Conservation (phyloP, 2,329 filamentous ascomycete genomes). For the Neonectria sp. region DNA sequence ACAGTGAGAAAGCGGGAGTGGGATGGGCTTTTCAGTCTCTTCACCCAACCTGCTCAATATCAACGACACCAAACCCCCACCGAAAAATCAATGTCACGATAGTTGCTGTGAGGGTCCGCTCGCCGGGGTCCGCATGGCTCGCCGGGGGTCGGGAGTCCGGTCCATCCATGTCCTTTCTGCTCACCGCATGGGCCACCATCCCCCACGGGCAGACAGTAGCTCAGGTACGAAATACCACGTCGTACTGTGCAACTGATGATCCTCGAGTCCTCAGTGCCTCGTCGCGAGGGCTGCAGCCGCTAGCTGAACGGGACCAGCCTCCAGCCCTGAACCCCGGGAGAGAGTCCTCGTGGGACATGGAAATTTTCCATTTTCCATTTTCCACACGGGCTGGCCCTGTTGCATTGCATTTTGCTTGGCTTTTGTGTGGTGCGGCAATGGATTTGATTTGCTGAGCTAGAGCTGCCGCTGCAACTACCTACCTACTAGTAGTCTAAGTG, state of each 20-base stretch:
- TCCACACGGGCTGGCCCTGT: neutral
- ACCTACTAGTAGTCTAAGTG: neutral
- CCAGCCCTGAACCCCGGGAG: neutral
- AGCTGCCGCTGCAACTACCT: neutral
- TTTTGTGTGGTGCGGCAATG: neutral
- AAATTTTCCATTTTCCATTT: conserved; percentile 20
- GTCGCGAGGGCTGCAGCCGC: conserved; percentile 15
- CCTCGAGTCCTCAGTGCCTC: neutral
- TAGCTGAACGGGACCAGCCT: conserved; percentile 2
- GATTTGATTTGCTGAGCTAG: neutral
- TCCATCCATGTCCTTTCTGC: neutral
- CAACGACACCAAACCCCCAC: conserved; percentile 1
- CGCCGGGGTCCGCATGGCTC: neutral
- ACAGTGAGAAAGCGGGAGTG: neutral
- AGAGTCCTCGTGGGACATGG: conserved; percentile 30
- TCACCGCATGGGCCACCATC: neutral
- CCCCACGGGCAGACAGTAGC: conserved; percentile 1
- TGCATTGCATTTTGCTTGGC: neutral
- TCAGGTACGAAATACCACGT: conserved; percentile 4
- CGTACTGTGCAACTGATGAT: neutral
- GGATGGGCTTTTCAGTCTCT: neutral
- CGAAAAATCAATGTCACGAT: conserved; percentile 10
- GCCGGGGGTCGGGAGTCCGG: too few species aligned
- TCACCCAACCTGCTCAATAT: neutral
- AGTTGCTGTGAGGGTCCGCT: neutral